Conservation (phyloP, 1,139 yeast species). For the Zygoascus hellenicus region DNA sequence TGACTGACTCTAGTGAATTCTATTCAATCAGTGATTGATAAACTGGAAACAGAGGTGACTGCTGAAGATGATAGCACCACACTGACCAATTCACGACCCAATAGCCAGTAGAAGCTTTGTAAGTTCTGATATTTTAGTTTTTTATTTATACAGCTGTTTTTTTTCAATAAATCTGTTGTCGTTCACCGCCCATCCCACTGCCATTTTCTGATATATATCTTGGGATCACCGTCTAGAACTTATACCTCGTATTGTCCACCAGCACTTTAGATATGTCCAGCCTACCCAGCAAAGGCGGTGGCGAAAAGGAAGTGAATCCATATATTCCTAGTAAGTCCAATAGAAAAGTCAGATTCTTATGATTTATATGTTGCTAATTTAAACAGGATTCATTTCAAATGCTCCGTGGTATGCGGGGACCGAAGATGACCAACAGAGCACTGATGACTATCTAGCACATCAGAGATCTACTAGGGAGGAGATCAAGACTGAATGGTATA, state of each 20-base stretch:
- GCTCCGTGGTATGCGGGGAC: constrained; percentile 48
- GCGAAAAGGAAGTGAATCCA: constrained; percentile 27
- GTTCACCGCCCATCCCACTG: not conserved
- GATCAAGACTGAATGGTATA: constrained; percentile 30
- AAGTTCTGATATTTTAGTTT: no score
- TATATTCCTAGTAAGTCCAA: constrained; percentile 28
- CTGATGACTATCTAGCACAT: constrained; percentile 44
- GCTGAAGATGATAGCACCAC: not conserved
- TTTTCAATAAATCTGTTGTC: not conserved
- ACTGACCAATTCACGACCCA: no score
- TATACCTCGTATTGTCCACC: not conserved
- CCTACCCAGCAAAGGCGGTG: not conserved
- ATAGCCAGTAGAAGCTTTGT: no score
- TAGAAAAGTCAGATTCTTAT: not conserved
- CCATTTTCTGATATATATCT: not conserved
- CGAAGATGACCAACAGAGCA: constrained; percentile 19
- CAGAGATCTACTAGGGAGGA: constrained; percentile 39
- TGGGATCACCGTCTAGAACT: not conserved
- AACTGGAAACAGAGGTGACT: constrained; percentile 1
- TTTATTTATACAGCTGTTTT: not conserved
- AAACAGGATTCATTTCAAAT: constrained; percentile 22
- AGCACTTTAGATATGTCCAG: not conserved
- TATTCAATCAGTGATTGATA: constrained; percentile 1
- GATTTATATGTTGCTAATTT: constrained; percentile 7
- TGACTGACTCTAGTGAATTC: not conserved